Percentiles rank a stretch among this genome's conserved stretches.
These are phyloP conservation scores for Rutstroemia sp. DNA, from an alignment of 2,329 filamentous ascomycete genomes.

Conservation along the genomic window DNA sequence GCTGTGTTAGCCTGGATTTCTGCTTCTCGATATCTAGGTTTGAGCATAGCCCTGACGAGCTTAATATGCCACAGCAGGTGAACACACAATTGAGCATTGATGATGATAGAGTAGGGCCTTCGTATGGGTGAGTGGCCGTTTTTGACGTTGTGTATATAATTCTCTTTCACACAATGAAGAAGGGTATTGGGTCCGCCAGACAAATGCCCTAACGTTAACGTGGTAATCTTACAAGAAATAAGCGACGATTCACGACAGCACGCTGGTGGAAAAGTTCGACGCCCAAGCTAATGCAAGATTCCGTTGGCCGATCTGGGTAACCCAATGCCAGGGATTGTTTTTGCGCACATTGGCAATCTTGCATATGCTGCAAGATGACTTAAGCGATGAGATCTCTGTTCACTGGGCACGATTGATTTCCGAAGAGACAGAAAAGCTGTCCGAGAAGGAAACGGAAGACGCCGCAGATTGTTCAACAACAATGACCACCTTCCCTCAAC, in stretches of 20 bases:
- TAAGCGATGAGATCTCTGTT: not conserved
- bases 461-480: not conserved
- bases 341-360: not conserved
- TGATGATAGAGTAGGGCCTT: not conserved
- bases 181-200: too few species aligned
- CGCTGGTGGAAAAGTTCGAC: not conserved
- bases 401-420: not conserved
- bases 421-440: not conserved
- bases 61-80: not conserved
- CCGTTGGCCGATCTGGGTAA: not conserved
- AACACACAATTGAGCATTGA: not conserved
- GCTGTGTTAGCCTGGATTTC: too few species aligned
- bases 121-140: not conserved
- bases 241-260: too few species aligned
- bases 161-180: too few species aligned
- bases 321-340: not conserved
- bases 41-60: not conserved
- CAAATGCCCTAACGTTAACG: too few species aligned
- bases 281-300: slow-evolving; percentile 4
- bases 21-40: too few species aligned
- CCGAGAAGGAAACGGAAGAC: too few species aligned
- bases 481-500: not conserved
- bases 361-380: slow-evolving; percentile 5
- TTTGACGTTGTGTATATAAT: not conserved
- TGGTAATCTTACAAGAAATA: too few species aligned